phyloP scores from a whole-genome alignment of 73 alveolate species.

The Symbiodinium pilosum region DNA sequence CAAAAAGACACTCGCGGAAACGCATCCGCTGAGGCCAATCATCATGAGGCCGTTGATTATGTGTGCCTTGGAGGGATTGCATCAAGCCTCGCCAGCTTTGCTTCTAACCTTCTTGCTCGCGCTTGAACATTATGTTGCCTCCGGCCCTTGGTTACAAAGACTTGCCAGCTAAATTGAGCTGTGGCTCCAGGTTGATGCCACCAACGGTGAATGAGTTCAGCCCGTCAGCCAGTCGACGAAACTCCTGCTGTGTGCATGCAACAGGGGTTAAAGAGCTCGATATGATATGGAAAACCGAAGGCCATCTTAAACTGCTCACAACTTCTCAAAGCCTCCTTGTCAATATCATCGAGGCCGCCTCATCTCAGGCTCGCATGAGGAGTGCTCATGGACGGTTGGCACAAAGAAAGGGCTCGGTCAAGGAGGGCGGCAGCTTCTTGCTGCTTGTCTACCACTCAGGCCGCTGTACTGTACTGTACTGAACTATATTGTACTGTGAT shows the following conservation, averaged over 20 bases:
- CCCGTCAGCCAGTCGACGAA: not conserved
- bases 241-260: not conserved
- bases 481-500: too few relatives aligned
- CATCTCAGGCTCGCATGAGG: too few relatives aligned
- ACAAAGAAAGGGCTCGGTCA: too few relatives aligned
- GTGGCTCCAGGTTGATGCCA: not conserved
- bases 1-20: slow-evolving; percentile 41
- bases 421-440: too few relatives aligned
- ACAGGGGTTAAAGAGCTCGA: too few relatives aligned
- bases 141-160: not conserved
- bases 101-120: too few relatives aligned
- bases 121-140: not conserved
- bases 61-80: not conserved
- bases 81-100: not conserved
- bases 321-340: not conserved
- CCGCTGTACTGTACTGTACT: too few relatives aligned
- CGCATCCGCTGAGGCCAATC: slow-evolving; percentile 66
- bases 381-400: too few relatives aligned
- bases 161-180: not conserved
- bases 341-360: not conserved
- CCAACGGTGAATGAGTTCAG: not conserved
- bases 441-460: too few relatives aligned
- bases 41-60: slow-evolving; percentile 13
- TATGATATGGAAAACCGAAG: too few relatives aligned
- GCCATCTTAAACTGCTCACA: too few relatives aligned